A percentile compares a stretch with the other conserved stretches of the same genome.
Evolutionary conservation across 345 rosid species (phyloP).

Genomic region (Eucalyptus fibrosa): DNA sequence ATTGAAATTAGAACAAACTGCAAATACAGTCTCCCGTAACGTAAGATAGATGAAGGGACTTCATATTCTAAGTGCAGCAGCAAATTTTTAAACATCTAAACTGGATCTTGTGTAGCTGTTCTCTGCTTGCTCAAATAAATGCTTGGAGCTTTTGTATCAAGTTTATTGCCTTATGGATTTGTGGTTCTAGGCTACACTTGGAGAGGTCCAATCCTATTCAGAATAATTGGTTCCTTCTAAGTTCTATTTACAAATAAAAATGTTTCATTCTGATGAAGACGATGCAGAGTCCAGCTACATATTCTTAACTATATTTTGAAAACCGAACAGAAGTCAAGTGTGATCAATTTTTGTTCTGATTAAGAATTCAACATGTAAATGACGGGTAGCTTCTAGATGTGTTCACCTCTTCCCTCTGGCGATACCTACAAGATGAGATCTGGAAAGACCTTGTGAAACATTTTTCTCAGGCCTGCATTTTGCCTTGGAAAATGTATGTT

Average conservation of each 20-base stretch:
- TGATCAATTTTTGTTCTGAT: background rate
- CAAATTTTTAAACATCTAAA: background rate
- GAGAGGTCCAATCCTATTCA: background rate
- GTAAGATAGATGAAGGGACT: background rate
- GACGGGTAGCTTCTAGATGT: background rate
- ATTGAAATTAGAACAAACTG: background rate
- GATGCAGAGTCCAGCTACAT: background rate
- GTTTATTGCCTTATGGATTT: background rate
- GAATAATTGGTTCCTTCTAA: background rate
- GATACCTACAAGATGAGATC: background rate
- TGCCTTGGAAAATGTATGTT: background rate
- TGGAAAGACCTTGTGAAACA: background rate
- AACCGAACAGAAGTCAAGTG: background rate
- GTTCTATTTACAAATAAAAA: background rate
- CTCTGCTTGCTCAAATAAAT: background rate
- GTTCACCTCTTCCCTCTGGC: background rate
- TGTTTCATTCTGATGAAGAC: background rate
- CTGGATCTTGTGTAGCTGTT: background rate
- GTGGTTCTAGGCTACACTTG: background rate
- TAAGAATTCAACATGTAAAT: background rate
- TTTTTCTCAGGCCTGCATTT: background rate
- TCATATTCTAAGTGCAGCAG: background rate
- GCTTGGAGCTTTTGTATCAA: background rate
- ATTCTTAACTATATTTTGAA: background rate
- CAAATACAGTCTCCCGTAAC: background rate